Conservation (phyloP, 306 rosid genomes). For the Trichosanthes cucumerina region DNA sequence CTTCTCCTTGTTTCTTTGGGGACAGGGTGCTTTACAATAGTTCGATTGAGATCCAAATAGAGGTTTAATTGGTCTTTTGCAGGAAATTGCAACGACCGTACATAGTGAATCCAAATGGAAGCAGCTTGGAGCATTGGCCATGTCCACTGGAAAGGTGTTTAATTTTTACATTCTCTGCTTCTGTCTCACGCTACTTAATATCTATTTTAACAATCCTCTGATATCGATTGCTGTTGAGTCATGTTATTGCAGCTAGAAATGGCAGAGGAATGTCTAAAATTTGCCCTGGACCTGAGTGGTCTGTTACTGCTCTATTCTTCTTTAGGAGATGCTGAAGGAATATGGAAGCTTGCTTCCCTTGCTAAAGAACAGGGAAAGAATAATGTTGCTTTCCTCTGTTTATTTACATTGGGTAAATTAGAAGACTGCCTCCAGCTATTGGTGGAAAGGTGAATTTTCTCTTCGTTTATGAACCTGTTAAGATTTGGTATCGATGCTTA, state of each 20-base stretch:
- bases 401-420: slow-evolving; percentile 88
- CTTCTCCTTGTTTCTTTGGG: not conserved
- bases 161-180: not conserved
- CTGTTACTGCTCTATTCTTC: slow-evolving; percentile 94
- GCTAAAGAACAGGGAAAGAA: slow-evolving; percentile 99
- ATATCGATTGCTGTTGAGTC: not conserved
- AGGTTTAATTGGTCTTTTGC: slow-evolving; percentile 3
- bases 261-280: slow-evolving; percentile 93
- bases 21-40: not conserved
- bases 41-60: not conserved
- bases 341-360: slow-evolving; percentile 70
- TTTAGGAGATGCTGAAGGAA: slow-evolving; percentile 93
- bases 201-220: not conserved
- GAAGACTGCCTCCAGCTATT: slow-evolving; percentile 95
- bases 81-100: slow-evolving; percentile 73
- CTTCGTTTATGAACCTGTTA: not conserved
- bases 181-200: not conserved
- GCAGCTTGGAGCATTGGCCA: slow-evolving; percentile 86
- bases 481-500: not conserved
- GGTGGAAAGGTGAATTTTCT: slow-evolving; percentile 65
- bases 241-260: slow-evolving; percentile 73
- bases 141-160: slow-evolving; percentile 84
- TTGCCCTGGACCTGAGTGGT: slow-evolving; percentile 96
- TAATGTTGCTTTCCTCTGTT: slow-evolving; percentile 91
- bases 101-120: slow-evolving; percentile 94